Evolutionary conservation across 2,329 filamentous ascomycete species (phyloP), one percentile per base, ranked within the genome.

Genomic region (Botrytis porri): DNA sequence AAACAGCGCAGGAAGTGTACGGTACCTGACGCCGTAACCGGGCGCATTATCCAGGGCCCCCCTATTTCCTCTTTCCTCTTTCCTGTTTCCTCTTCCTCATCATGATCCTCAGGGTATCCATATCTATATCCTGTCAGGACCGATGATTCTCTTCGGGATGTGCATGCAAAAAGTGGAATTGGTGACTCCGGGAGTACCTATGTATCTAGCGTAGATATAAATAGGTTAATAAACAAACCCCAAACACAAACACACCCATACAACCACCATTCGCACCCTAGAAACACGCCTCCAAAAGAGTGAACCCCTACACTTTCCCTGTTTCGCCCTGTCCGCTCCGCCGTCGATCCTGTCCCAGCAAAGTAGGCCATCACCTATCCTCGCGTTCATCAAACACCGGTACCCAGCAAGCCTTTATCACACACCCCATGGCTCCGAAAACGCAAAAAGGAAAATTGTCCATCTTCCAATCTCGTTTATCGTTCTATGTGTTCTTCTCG

Each of bases 401-500:
- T 54, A 54, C 51, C 51, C 12, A 29, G 51, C 51, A n/a, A 54
- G 48, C 51, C 25, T 29, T 54, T 59, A 59, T 32, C n/a, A 32
- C 18, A 32, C n/a, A 29, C 29, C 16, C 18, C 32, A 7, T 20
- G 2, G 0, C 10, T 14, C 4, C 25, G 32, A 37, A 39, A 25
- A 54, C 5, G n/a, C n/a, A 66, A 66, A 32, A 66, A 51, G 22
- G 22, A 9, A 66, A 9, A 66, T 6, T 14, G 51, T 16, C 12
- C 22, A 66, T 54, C 14, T 20, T 20, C 35, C 35, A 54, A 54
- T 54, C 45, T 67, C 64, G 64, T 16, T 8, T n/a, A 67, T 67
- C 32, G 64, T 54, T 54, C 64, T 39, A 67, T 37, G 45, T 12
- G n/a, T 16, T n/a, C 45, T 67, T 67, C 64, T 67, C 45, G 64